Evolutionary conservation across 768 basidiomycete species (phyloP), one percentile per base, ranked within the genome.

Genomic region (Amanita brunnescens): DNA sequence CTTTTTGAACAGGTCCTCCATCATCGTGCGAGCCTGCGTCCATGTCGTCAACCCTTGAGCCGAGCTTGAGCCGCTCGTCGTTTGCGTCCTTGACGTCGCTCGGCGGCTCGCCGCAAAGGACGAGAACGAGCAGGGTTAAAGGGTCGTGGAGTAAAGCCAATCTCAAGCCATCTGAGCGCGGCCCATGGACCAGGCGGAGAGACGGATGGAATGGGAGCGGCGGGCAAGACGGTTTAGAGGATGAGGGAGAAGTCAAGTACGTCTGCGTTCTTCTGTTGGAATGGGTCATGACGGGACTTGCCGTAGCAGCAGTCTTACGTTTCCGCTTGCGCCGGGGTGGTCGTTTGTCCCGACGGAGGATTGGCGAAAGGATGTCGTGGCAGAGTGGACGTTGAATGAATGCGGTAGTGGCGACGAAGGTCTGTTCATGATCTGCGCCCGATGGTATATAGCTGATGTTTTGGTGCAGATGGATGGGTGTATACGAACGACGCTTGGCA

Each of bases 401-500:
- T 24, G 26, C 32, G 68, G 64, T 49, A 67, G 66, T 24, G 63
- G 63, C 6, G 68, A 69, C 62, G 55, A 57, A 29, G 62, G 62
- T 62, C 29, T 7, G 16, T 43, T 23, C 10, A 24, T 33, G 14
- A 13, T 39, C 44, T 10, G 16, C 5, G 12, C 8, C 3, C 23
- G 24, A n/a, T n/a, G n/a, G n/a, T n/a, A n/a, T n/a, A n/a, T n/a
- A n/a, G 14, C 32, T 13, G 7, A 21, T 16, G 33, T 41, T 14
- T 24, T 18, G 40, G 13, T 20, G n/a, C 20, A 83, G 86, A 80
- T 58, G 89, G 87, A 2, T 91, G 90, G 87, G 78, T 86, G 12
- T 91, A 91, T 59, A 83, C 83, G 6, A 85, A 87, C 55, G 87
- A 89, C 52, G 68, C 74, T 0, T 91, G 89, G 90, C 67, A 78